Evolutionary conservation across 345 rosid species (phyloP).

Genomic region (Noccaea caerulescens): DNA sequence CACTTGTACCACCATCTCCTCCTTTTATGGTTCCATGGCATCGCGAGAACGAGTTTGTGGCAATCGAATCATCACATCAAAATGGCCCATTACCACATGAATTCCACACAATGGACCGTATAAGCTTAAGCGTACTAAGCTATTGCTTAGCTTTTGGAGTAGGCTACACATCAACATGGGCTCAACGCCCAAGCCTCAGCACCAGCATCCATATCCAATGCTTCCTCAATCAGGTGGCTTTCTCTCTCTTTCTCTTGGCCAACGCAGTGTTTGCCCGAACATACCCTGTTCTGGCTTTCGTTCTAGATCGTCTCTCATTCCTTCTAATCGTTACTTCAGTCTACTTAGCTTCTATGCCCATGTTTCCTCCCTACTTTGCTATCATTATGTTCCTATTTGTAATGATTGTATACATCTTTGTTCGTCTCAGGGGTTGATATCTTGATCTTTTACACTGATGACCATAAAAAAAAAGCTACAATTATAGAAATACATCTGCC

Average conservation of each 20-base stretch:
- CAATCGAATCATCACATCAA: not conserved
- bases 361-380: not conserved
- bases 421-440: not conserved
- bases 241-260: slow-evolving; percentile 13
- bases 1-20: not conserved
- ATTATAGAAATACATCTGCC: too few species aligned
- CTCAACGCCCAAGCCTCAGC: not conserved
- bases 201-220: slow-evolving; percentile 15
- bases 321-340: not conserved
- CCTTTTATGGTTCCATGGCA: not conserved
- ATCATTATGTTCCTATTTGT: slow-evolving; percentile 14
- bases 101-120: not conserved
- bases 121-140: not conserved
- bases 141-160: not conserved
- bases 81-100: not conserved
- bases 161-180: slow-evolving; percentile 3
- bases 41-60: not conserved
- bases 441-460: too few species aligned
- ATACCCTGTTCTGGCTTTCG: not conserved
- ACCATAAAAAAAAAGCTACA: too few species aligned
- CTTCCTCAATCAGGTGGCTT: not conserved
- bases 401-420: not conserved
- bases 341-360: slow-evolving; percentile 8
- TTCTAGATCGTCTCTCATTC: slow-evolving; percentile 1
- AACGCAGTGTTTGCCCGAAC: not conserved